Conservation (phyloP, 1,139 yeast species). For the Candida sanyaensis region DNA sequence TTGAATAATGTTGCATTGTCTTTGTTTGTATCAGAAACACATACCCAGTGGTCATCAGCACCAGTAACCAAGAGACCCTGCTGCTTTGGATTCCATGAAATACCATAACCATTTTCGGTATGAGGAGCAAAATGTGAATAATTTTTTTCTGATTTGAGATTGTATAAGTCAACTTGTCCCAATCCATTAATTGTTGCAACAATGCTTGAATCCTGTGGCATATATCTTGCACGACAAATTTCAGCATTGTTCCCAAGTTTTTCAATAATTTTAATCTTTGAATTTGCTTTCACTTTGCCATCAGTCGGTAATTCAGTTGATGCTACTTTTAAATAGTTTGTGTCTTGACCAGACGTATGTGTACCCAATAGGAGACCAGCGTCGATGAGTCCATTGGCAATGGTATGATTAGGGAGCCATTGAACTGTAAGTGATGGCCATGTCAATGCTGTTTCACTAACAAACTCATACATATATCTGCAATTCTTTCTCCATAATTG, state of each 20-base stretch:
- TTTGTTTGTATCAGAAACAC: constrained; percentile 26
- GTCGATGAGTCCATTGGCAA: constrained; percentile 38
- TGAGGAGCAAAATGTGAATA: constrained; percentile 52
- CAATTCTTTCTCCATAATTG: constrained; percentile 80
- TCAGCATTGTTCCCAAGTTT: constrained; percentile 57
- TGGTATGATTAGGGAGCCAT: constrained; percentile 60
- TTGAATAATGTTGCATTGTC: constrained; percentile 12
- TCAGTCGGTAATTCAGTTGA: constrained; percentile 63
- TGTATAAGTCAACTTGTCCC: constrained; percentile 74
- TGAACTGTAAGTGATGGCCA: constrained; percentile 84
- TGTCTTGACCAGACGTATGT: constrained; percentile 79
- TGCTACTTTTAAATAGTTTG: constrained; percentile 77
- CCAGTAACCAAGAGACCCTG: constrained; percentile 57
- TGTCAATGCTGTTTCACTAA: constrained; percentile 72
- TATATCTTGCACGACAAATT: constrained; percentile 79
- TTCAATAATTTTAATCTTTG: constrained; percentile 64
- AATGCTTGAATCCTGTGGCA: constrained; percentile 68
- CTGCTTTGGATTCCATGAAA: constrained; percentile 57
- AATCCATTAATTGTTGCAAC: constrained; percentile 78
- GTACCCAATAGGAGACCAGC: constrained; percentile 72
- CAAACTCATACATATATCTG: constrained; percentile 77
- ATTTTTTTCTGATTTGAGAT: constrained; percentile 31
- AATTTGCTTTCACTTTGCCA: constrained; percentile 27
- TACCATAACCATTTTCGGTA: constrained; percentile 68
- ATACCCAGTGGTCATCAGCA: constrained; percentile 65